Percentiles rank a stretch among this genome's conserved stretches.
These are phyloP conservation scores for Entelexis sorbosivorans DNA, from an alignment of 1,139 yeast genomes.

Conservation along the genomic window DNA sequence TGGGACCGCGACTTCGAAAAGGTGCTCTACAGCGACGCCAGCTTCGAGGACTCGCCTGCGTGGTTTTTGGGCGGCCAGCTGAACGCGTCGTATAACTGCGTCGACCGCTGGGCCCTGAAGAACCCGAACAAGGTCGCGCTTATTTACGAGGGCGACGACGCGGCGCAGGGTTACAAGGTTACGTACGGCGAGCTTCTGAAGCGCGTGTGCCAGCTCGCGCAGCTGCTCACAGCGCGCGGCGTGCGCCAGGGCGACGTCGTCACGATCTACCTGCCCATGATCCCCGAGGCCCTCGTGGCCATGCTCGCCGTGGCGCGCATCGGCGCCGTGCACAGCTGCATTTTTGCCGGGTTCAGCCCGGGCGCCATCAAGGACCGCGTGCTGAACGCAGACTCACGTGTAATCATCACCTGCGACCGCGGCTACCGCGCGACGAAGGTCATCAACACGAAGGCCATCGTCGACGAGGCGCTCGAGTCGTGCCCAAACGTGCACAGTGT, in stretches of 20 bases:
- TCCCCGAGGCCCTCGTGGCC: constrained; percentile 87
- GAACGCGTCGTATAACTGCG: constrained; percentile 91
- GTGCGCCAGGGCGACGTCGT: constrained; percentile 89
- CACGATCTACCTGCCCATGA: constrained; percentile 95
- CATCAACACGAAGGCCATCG: constrained; percentile 81
- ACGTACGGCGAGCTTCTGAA: constrained; percentile 80
- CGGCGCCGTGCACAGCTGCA: constrained; percentile 94
- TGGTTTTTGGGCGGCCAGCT: constrained; percentile 93
- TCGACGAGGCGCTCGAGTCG: constrained; percentile 77
- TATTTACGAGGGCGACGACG: constrained; percentile 92
- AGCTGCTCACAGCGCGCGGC: constrained; percentile 78
- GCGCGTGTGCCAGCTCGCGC: constrained; percentile 82
- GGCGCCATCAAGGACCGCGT: constrained; percentile 90
- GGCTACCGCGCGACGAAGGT: constrained; percentile 94
- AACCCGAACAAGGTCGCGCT: constrained; percentile 79
- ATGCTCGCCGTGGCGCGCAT: constrained; percentile 89
- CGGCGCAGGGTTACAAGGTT: constrained; percentile 52
- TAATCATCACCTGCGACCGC: constrained; percentile 89
- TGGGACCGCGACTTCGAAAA: constrained; percentile 80
- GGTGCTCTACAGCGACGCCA: constrained; percentile 50
- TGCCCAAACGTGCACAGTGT: constrained; percentile 77
- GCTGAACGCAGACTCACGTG: constrained; percentile 76
- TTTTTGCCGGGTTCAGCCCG: constrained; percentile 93
- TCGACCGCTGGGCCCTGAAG: constrained; percentile 84
- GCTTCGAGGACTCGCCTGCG: constrained; percentile 71